These are phyloP conservation scores for Aspergillus alliaceus DNA, from an alignment of 2,329 filamentous ascomycete species.

Conservation along the genomic window DNA sequence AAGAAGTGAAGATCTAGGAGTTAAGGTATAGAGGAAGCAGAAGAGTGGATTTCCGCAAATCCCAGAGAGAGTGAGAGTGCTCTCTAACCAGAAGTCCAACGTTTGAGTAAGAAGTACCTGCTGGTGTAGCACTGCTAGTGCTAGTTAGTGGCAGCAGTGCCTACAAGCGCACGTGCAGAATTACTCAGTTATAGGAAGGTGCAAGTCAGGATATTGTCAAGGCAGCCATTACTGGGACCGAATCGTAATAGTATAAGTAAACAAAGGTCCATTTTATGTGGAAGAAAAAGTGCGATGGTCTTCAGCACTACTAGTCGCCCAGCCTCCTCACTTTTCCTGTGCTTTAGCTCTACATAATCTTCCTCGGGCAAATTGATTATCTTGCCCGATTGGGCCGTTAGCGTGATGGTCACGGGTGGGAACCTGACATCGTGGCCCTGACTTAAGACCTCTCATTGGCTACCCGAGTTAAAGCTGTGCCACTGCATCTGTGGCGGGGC, in stretches of 20 bases:
- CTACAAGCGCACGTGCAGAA: not conserved
- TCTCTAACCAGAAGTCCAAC: not conserved
- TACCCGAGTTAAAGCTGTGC: not conserved
- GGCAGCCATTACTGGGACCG: not conserved
- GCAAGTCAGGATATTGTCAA: not conserved
- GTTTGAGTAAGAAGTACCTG: not conserved
- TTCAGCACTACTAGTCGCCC: conserved; percentile 11
- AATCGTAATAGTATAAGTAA: not conserved
- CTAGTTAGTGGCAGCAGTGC: not conserved
- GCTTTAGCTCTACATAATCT: not conserved
- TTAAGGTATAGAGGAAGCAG: not conserved
- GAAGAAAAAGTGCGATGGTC: not conserved
- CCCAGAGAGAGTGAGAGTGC: not conserved
- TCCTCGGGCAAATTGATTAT: not conserved
- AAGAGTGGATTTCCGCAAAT: not conserved
- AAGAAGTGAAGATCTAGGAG: not conserved
- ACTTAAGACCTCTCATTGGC: not conserved
- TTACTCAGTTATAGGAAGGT: not conserved
- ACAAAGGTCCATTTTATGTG: not conserved
- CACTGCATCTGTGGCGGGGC: not conserved
- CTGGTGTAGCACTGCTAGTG: not conserved
- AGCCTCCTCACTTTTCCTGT: conserved; percentile 17
- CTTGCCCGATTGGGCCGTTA: conserved; percentile 8
- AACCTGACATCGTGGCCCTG: not conserved
- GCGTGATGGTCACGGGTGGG: not conserved